Evolutionary conservation across 495 filamentous ascomycete genomes (phyloP).

Genomic region (Daldinia loculata): DNA sequence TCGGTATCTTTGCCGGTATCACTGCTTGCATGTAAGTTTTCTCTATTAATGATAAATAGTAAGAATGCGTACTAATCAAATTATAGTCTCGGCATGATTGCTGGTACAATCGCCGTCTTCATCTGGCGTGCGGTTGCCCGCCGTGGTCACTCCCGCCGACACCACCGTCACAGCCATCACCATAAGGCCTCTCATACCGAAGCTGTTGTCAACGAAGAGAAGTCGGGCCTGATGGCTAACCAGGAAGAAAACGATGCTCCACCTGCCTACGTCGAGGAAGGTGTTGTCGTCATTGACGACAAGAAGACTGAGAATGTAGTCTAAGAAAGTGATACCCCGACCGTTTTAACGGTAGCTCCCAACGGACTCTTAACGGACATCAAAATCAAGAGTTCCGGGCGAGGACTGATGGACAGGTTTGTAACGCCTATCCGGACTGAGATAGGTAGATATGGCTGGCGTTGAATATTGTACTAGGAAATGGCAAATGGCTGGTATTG

Average conservation of each 20-base stretch:
- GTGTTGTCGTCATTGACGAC: slow-evolving; percentile 33
- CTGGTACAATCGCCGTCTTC: slow-evolving; percentile 57
- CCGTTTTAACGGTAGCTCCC: slow-evolving; percentile 9
- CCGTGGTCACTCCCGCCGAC: slow-evolving; percentile 38
- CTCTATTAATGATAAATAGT: not conserved
- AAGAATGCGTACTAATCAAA: slow-evolving; percentile 15
- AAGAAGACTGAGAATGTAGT: slow-evolving; percentile 45
- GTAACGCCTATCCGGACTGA: slow-evolving; percentile 10
- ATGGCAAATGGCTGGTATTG: slow-evolving; percentile 2
- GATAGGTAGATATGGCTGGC: slow-evolving; percentile 16
- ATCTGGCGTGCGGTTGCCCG: slow-evolving; percentile 54
- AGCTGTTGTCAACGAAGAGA: slow-evolving; percentile 51
- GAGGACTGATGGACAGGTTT: slow-evolving; percentile 21
- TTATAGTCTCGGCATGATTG: slow-evolving; percentile 59
- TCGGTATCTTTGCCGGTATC: slow-evolving; percentile 64
- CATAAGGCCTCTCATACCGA: slow-evolving; percentile 47
- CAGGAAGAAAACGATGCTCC: slow-evolving; percentile 49
- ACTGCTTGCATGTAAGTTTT: slow-evolving; percentile 58
- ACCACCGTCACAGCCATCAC: slow-evolving; percentile 40
- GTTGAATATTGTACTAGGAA: slow-evolving; percentile 22
- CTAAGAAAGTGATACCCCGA: slow-evolving; percentile 38
- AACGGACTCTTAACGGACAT: not conserved
- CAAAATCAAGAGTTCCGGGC: not conserved
- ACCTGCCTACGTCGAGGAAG: slow-evolving; percentile 51
- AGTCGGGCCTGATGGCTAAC: slow-evolving; percentile 53